Evolutionary conservation across 176 grass and related monocot species (phyloP).

Genomic region (Rhynchospora pubera): DNA sequence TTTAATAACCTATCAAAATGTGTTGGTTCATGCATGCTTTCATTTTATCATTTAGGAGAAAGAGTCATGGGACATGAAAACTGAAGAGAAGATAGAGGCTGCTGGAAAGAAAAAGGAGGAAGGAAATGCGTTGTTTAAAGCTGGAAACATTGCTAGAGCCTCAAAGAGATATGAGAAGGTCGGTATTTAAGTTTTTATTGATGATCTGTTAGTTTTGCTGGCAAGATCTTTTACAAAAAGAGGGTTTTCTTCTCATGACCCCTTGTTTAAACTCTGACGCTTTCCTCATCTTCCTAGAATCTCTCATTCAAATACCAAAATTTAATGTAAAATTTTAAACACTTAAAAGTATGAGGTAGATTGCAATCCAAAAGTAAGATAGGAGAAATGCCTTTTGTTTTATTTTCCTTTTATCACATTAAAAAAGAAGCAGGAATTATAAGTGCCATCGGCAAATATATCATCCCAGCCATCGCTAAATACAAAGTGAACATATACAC

Average conservation of each 20-base stretch:
- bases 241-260: background rate
- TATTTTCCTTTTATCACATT: background rate
- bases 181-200: background rate
- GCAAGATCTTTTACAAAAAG: background rate
- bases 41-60: constrained; percentile 37
- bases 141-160: constrained; percentile 55
- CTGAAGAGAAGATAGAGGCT: constrained; percentile 68
- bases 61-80: constrained; percentile 74
- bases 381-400: background rate
- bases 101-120: constrained; percentile 82
- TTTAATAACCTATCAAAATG: background rate
- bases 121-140: constrained; percentile 72
- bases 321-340: too few relatives aligned
- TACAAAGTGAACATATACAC: too few relatives aligned
- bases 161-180: constrained; percentile 88
- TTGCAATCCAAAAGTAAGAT: background rate
- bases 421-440: too few relatives aligned
- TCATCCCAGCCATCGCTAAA: too few relatives aligned
- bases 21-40: background rate
- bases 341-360: too few relatives aligned
- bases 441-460: too few relatives aligned
- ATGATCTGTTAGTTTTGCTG: background rate
- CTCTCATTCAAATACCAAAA: too few relatives aligned
- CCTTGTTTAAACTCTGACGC: too few relatives aligned
- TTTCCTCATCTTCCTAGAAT: too few relatives aligned